Evolutionary conservation across 441 rosid species (phyloP).

Genomic region (Populus hybrid): DNA sequence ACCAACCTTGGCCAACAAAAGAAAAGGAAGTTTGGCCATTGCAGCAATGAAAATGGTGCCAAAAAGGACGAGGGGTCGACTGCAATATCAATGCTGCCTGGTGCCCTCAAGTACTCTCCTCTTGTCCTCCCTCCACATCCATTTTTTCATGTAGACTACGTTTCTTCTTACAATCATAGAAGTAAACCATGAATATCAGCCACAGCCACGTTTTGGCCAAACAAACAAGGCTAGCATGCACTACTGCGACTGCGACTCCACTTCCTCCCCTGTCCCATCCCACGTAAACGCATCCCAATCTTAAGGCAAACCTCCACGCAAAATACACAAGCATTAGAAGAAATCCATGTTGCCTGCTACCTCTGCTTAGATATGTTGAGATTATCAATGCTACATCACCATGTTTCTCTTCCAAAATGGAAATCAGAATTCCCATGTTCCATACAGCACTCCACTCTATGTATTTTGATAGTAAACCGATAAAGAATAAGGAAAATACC

Average conservation of each 20-base stretch:
- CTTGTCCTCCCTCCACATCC: slow-evolving; percentile 4
- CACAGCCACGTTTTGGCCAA: slow-evolving; percentile 15
- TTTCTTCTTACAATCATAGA: slow-evolving; percentile 16
- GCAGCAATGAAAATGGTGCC: no score
- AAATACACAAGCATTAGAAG: not conserved
- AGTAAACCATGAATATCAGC: slow-evolving; percentile 15
- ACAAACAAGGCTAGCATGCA: slow-evolving; percentile 11
- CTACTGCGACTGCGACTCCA: not conserved
- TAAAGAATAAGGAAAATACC: not conserved
- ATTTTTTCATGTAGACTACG: not conserved
- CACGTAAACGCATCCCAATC: not conserved
- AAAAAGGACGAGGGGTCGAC: no score
- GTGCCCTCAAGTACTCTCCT: not conserved
- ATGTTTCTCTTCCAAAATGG: slow-evolving; percentile 31
- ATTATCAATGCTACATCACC: slow-evolving; percentile 25
- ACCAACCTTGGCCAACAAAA: no score
- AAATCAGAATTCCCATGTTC: slow-evolving; percentile 32
- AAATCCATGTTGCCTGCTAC: slow-evolving; percentile 18
- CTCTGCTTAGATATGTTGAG: slow-evolving; percentile 22
- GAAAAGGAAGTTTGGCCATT: no score
- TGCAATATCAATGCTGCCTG: no score
- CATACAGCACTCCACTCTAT: slow-evolving; percentile 36
- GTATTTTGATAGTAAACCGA: slow-evolving; percentile 14
- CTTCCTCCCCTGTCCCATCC: slow-evolving; percentile 4
- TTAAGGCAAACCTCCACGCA: slow-evolving; percentile 5